These are phyloP conservation scores for Diplodia scrobiculata DNA, from an alignment of 2,329 filamentous ascomycete species.

Conservation along the genomic window DNA sequence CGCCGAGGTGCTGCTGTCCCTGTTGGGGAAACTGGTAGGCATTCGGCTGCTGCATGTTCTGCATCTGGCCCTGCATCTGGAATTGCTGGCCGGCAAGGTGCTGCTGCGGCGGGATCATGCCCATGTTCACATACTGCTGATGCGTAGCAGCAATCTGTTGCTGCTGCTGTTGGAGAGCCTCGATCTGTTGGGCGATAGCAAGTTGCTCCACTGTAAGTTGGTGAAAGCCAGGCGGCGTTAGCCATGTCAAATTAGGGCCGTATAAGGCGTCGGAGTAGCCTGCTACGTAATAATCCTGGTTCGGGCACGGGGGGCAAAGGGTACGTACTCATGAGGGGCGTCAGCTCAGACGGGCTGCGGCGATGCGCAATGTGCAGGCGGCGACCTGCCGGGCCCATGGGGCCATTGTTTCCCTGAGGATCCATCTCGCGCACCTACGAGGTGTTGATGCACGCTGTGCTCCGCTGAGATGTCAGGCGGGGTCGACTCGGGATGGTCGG, in stretches of 20 bases:
- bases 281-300: slow-evolving; percentile 17
- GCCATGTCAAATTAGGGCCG: slow-evolving; percentile 2
- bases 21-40: slow-evolving; percentile 82
- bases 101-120: slow-evolving; percentile 86
- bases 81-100: slow-evolving; percentile 62
- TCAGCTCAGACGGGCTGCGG: slow-evolving; percentile 94
- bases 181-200: slow-evolving; percentile 96
- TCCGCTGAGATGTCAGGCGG: slow-evolving; percentile 22
- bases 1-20: slow-evolving; percentile 61
- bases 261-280: slow-evolving; percentile 10
- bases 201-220: slow-evolving; percentile 81
- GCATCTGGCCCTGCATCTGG: slow-evolving; percentile 64
- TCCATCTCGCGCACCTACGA: slow-evolving; percentile 43
- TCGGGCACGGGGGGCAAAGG: slow-evolving; percentile 38
- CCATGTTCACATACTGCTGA: slow-evolving; percentile 97
- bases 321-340: slow-evolving; percentile 92
- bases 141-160: slow-evolving; percentile 96
- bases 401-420: slow-evolving; percentile 57
- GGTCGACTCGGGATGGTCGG: slow-evolving; percentile 15
- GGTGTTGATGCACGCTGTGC: slow-evolving; percentile 19
- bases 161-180: slow-evolving; percentile 94
- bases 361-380: slow-evolving; percentile 96
- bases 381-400: slow-evolving; percentile 74
- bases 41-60: slow-evolving; percentile 73
- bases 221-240: slow-evolving; percentile 34